A percentile compares a stretch with the other conserved stretches of the same genome.
These are phyloP conservation scores for Metschnikowia dekortorum DNA, from an alignment of 805 yeast genomes.

Conservation along the genomic window DNA sequence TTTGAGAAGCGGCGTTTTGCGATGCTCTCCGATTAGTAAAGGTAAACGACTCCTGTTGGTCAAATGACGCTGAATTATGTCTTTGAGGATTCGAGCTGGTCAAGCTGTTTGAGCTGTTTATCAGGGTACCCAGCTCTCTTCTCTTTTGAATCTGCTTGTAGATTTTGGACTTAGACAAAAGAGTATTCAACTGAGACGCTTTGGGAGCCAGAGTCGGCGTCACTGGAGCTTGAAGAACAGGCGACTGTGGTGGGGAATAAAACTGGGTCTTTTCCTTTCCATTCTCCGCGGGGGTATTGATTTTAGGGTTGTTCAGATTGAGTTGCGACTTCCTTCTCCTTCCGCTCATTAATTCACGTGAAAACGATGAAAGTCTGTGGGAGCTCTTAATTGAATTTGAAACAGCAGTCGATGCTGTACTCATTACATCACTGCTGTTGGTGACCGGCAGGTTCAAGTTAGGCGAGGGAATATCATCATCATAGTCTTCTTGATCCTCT, in stretches of 20 bases:
- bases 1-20: slow-evolving; percentile 14
- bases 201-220: slow-evolving; percentile 4
- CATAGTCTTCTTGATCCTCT: slow-evolving; percentile 12
- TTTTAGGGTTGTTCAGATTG: slow-evolving; percentile 4
- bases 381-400: slow-evolving; percentile 3
- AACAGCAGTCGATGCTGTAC: background rate
- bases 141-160: slow-evolving; percentile 35
- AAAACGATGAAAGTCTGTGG: slow-evolving; percentile 9
- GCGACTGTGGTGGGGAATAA: background rate
- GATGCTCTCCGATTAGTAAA: slow-evolving; percentile 16
- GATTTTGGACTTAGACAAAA: slow-evolving; percentile 31
- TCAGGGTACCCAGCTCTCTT: slow-evolving; percentile 28
- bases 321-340: slow-evolving; percentile 12
- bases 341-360: slow-evolving; percentile 10
- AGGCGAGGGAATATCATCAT: slow-evolving; percentile 6
- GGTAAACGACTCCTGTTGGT: slow-evolving; percentile 10
- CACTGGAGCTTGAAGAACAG: slow-evolving; percentile 1
- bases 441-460: background rate
- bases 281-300: background rate
- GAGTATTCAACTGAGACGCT: slow-evolving; percentile 14
- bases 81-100: slow-evolving; percentile 21
- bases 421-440: background rate
- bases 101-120: slow-evolving; percentile 11
- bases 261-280: background rate
- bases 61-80: slow-evolving; percentile 17